Evolutionary conservation across 2,329 filamentous ascomycete species (phyloP), one percentile per base, ranked within the genome.

Genomic region (Penicillium sumatraense): DNA sequence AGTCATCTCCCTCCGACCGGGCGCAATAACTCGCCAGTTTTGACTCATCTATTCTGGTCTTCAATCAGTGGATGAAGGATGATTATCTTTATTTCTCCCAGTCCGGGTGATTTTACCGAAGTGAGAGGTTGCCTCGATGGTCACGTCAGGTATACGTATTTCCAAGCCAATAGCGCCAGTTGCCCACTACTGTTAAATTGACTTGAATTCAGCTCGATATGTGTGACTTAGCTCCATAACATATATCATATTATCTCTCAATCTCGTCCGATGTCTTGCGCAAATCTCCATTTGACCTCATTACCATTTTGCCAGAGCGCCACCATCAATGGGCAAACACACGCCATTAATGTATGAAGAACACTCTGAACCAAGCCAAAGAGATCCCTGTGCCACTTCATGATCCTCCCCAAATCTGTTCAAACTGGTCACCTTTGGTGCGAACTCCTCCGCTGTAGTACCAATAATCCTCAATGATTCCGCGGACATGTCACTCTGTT

Each of bases 321-420:
- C 69, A 45, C 66, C 70, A 49, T 72, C 68, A 26, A 73, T 63
- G 8, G 68, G 68, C 14, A 74, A 20, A 23, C 57, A 64, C 40
- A 68, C 55, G 3, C 68, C 70, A 2, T 65, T 71, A 10, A 74
- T 64, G 56, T 68, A 72, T 3, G 70, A 71, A 1, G 72, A 62
- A 16, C 59, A 57, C 27, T 70, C 66, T 2, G 67, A 72, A 1
- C 63, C 65, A n/a, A 74, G 53, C 72, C 71, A 74, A 7, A 75
- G 59, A 2, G 63, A 66, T 7, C 61, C 71, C 33, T 74, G 69
- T 3, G 70, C 70, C 9, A 73, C 64, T 54, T 74, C 71, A 27
- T 72, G 63, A 0, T 65, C 42, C 16, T 61, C 44, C 9, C 55
- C 63, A 24, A 62, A 65, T 10, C 60, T 54, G 23, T 57, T 48